A percentile compares a stretch with the other conserved stretches of the same genome.
Evolutionary conservation across 1,139 yeast species (phyloP).

Genomic region (Suhomyces kunorum): DNA sequence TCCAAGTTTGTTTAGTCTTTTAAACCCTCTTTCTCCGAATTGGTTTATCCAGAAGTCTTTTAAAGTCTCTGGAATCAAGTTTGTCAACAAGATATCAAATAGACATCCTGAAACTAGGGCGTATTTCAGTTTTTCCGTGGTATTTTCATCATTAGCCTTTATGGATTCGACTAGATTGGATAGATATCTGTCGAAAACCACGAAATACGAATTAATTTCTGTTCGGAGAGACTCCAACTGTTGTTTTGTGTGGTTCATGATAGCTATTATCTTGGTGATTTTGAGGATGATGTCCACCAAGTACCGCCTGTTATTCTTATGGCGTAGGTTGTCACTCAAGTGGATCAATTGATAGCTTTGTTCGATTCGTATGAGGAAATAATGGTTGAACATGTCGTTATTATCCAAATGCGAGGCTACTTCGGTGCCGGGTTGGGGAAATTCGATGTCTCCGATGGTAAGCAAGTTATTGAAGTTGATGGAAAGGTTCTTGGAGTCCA

Average conservation of each 20-base stretch:
- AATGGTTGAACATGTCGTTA: constrained; percentile 32
- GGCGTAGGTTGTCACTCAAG: constrained; percentile 17
- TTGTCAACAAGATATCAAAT: constrained; percentile 57
- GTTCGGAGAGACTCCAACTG: constrained; percentile 35
- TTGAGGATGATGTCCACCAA: constrained; percentile 27
- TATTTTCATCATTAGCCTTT: constrained; percentile 3
- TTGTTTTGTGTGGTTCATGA: constrained; percentile 37
- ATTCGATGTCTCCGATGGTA: constrained; percentile 25
- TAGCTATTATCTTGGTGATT: constrained; percentile 35
- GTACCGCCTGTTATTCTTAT: constrained; percentile 14
- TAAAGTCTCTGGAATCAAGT: constrained; percentile 46
- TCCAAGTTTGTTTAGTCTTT: constrained; percentile 57
- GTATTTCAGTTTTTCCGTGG: constrained; percentile 6
- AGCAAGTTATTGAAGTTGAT: constrained; percentile 37
- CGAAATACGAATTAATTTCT: constrained; percentile 46
- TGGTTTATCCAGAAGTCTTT: constrained; percentile 49
- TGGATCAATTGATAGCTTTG: constrained; percentile 15
- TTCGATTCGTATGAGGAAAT: constrained; percentile 23
- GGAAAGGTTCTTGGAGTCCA: constrained; percentile 27
- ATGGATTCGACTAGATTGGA: constrained; percentile 32
- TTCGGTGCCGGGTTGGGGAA: constrained; percentile 17
- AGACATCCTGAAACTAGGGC: constrained; percentile 24
- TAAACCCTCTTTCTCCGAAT: constrained; percentile 69
- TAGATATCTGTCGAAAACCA: constrained; percentile 39
- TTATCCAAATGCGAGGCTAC: constrained; percentile 22